Base-by-base conservation (phyloP, 768 basidiomycete genomes). In the Rhizopogon rudus region DNA sequence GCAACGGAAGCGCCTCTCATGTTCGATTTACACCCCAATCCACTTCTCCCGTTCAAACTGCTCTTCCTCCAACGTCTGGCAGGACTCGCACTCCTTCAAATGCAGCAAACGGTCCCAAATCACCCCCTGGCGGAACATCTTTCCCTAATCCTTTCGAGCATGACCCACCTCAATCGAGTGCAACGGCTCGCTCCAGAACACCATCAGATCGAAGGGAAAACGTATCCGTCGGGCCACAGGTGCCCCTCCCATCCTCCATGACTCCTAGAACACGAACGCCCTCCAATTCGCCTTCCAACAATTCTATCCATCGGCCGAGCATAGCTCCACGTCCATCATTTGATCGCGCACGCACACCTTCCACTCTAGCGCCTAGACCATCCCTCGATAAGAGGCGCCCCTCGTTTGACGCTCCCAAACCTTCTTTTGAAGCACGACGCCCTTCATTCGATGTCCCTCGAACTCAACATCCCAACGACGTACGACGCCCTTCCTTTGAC, bases 1-100 rank as follows among this genome's bases (percentile, higher is more conserved):
- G 56, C 20, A 51, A 57, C 37, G 57, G 44, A 43, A 55, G 53
- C 31, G 55, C 31, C 50, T 49, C 44, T 10, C 57, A 25, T 39
- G 46, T 48, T 35, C 55, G 40, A 37, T 57, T 53, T 16, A 53
- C 55, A n/a, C 13, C 55, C 40, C 10, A 53, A 56, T 29, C 56
- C 17, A 40, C 63, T 8, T 52, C 59, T 28, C 58, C 67, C 7
- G 40, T 42, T 10, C 64, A 61, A 9, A 61, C 59, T 40, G 29
- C 33, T 16, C 31, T 57, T 43, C 67, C 63, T 0, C 54, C 56
- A 1, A 46, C 59, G 33, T 4, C 63, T 17, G 59, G 57, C 40
- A 60, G 67, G 22, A 40, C 44, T 29, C 61, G 58, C 59, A 57
- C 67, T 3, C 55, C 63, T 28, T 61, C 67, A 0, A 69, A 61